phyloP scores from a whole-genome alignment of 2,329 filamentous ascomycete genomes.

The Clarireedia hainanense region DNA sequence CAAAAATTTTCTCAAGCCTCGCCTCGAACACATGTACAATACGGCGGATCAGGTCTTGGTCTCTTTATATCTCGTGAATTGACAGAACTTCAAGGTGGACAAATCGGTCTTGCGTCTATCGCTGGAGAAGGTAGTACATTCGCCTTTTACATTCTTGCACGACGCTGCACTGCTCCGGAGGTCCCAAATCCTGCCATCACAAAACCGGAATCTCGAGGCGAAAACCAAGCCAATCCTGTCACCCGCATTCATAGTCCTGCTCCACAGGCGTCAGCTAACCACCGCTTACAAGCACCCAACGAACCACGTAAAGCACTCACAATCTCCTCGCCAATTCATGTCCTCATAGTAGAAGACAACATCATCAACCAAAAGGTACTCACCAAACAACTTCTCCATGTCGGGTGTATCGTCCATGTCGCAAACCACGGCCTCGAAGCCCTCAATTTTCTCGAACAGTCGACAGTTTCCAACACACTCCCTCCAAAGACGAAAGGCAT shows the following conservation, averaged over 20 bases:
- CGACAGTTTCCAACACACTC: conserved; percentile 17
- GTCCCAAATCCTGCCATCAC: not conserved
- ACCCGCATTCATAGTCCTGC: not conserved
- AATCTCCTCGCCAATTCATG: conserved; percentile 14
- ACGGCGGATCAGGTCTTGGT: conserved; percentile 71
- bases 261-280: not conserved
- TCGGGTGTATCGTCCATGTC: conserved; percentile 35
- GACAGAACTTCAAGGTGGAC: conserved; percentile 73
- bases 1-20: conserved; percentile 68
- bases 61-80: conserved; percentile 72
- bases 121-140: conserved; percentile 66
- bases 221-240: conserved; percentile 3
- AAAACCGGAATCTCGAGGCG: conserved; percentile 2
- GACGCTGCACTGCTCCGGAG: conserved; percentile 10
- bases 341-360: conserved; percentile 55
- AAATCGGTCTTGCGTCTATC: conserved; percentile 66
- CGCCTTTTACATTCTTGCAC: conserved; percentile 56
- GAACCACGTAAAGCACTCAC: not conserved
- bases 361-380: conserved; percentile 41
- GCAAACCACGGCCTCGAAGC: conserved; percentile 51
- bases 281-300: not conserved
- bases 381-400: conserved; percentile 40
- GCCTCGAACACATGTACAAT: conserved; percentile 67
- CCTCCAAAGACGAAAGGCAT: conserved; percentile 18
- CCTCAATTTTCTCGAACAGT: conserved; percentile 32